Conservation (phyloP, 2,329 filamentous ascomycete species). For the Aureobasidium uvarum region DNA sequence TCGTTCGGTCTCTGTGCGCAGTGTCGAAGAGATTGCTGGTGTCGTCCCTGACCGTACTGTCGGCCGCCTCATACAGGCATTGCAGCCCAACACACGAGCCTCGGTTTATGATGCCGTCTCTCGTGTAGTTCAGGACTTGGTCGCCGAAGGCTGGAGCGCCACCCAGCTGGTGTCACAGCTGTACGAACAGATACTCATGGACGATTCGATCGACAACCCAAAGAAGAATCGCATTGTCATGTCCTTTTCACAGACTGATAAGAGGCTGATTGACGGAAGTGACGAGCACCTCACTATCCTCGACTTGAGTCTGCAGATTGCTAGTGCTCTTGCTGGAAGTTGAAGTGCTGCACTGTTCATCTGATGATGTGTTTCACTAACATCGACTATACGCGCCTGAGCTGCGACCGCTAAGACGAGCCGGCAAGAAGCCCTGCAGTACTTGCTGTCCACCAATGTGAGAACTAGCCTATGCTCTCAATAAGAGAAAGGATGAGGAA, state of each 20-base stretch:
- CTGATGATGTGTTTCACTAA: not conserved
- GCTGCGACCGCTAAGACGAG: not conserved
- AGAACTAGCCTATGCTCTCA: not conserved
- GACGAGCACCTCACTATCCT: constrained; percentile 93
- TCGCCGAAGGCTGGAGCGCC: constrained; percentile 96
- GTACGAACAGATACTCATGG: constrained; percentile 73
- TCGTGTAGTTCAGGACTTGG: constrained; percentile 79
- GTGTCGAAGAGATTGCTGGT: constrained; percentile 91
- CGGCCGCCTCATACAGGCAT: constrained; percentile 66
- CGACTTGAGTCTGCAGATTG: constrained; percentile 75
- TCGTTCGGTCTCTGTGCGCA: constrained; percentile 68
- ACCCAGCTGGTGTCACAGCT: constrained; percentile 81
- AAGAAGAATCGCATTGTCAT: constrained; percentile 90
- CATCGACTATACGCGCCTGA: not conserved
- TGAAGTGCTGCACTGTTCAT: not conserved
- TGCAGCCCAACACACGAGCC: constrained; percentile 67
- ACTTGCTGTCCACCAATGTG: not conserved
- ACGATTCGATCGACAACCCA: constrained; percentile 73
- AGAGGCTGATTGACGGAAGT: constrained; percentile 87
- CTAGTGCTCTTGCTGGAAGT: constrained; percentile 30
- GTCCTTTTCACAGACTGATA: constrained; percentile 91
- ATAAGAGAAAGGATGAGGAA: not conserved
- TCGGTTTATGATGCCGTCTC: constrained; percentile 71
- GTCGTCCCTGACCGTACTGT: constrained; percentile 80
- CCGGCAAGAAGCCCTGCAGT: not conserved